Conservation (phyloP, 768 basidiomycete species). For the Lactarius psammicola region DNA sequence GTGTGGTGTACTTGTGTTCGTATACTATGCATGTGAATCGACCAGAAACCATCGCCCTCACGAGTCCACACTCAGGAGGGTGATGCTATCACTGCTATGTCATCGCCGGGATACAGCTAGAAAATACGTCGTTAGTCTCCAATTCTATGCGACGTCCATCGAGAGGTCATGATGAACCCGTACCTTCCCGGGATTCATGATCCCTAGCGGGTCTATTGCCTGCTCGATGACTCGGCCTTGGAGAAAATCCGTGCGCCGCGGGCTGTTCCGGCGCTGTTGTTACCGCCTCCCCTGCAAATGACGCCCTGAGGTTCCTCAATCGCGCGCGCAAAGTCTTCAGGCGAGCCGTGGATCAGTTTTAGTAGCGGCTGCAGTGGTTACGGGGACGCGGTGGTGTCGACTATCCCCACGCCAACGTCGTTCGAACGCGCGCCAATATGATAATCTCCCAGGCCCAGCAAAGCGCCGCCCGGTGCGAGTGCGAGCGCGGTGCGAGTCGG, state of each 20-base stretch:
- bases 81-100: neutral
- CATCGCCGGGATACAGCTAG: constrained; percentile 21
- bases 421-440: constrained; percentile 16
- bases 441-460: constrained; percentile 19
- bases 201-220: constrained; percentile 66
- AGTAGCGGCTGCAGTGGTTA: neutral
- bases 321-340: constrained; percentile 33
- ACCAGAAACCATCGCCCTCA: neutral
- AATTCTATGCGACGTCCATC: neutral
- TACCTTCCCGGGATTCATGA: constrained; percentile 87
- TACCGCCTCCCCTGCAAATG: constrained; percentile 22
- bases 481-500: neutral
- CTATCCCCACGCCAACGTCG: neutral
- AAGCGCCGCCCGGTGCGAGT: constrained; percentile 6
- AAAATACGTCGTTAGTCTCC: neutral
- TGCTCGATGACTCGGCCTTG: constrained; percentile 47
- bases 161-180: constrained; percentile 1
- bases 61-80: neutral
- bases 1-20: neutral
- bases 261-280: constrained; percentile 30
- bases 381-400: neutral
- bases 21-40: neutral
- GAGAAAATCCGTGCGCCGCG: constrained; percentile 33
- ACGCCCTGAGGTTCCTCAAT: constrained; percentile 32
- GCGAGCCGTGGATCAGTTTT: constrained; percentile 30